A percentile compares a stretch with the other conserved stretches of the same genome.
Conservation (phyloP, 345 rosid species). For the Isatis tinctoria region DNA sequence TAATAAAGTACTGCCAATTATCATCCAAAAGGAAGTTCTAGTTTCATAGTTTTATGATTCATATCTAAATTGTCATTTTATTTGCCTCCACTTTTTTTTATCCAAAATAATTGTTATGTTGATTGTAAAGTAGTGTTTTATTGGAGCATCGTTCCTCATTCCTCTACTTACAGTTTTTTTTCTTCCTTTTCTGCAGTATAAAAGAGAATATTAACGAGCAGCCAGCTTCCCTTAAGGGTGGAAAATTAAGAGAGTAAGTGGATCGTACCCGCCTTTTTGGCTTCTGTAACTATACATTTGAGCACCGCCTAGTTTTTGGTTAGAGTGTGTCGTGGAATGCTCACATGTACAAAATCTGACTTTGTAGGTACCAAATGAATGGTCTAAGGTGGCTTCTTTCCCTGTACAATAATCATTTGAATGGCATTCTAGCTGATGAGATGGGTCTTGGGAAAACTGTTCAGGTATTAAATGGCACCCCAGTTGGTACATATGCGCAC, state of each 20-base stretch:
- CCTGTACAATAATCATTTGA: slow-evolving; percentile 77
- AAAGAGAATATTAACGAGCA: slow-evolving; percentile 85
- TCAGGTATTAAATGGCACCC: slow-evolving; percentile 45
- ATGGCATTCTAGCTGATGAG: slow-evolving; percentile 96
- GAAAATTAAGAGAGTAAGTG: slow-evolving; percentile 91
- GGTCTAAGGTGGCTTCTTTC: slow-evolving; percentile 94
- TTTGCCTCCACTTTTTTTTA: not conserved
- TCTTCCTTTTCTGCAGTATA: slow-evolving; percentile 45
- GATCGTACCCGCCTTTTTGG: not conserved
- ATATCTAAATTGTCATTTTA: not conserved
- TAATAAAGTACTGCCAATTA: slow-evolving; percentile 17
- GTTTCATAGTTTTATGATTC: not conserved
- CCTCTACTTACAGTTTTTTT: not conserved
- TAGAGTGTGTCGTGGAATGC: slow-evolving; percentile 2
- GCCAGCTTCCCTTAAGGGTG: slow-evolving; percentile 65
- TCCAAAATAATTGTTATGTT: not conserved
- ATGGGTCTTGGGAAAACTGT: slow-evolving; percentile 99
- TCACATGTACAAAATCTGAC: slow-evolving; percentile 16
- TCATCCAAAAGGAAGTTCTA: not conserved
- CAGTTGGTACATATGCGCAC: not conserved
- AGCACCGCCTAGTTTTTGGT: not conserved
- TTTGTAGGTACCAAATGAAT: slow-evolving; percentile 86
- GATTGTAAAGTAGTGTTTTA: not conserved
- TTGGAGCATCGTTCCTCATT: not conserved
- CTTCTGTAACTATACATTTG: not conserved